phyloP scores from a whole-genome alignment of 2,329 filamentous ascomycete genomes.

The Geoglossum cookeanum region DNA sequence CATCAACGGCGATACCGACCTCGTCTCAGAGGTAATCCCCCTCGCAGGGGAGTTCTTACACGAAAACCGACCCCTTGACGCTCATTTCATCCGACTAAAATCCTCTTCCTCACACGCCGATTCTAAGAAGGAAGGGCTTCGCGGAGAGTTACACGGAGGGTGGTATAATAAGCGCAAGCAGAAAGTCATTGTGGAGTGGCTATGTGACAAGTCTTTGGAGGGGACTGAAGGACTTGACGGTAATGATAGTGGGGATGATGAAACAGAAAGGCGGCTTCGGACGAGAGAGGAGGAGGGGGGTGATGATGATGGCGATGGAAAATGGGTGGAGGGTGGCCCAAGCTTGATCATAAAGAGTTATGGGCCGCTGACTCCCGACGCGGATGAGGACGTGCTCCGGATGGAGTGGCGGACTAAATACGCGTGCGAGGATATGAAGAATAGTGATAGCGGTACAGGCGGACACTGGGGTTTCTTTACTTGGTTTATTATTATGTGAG shows the following conservation, averaged over 20 bases:
- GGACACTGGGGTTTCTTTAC: slow-evolving; percentile 85
- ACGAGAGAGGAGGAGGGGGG: slow-evolving; percentile 17
- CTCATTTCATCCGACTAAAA: slow-evolving; percentile 46
- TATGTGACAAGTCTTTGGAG: slow-evolving; percentile 54
- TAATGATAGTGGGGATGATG: slow-evolving; percentile 18
- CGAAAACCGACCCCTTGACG: slow-evolving; percentile 40
- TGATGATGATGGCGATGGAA: no score
- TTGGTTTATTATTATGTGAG: slow-evolving; percentile 87
- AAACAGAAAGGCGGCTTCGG: slow-evolving; percentile 8
- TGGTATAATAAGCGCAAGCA: slow-evolving; percentile 34
- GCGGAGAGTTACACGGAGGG: slow-evolving; percentile 45
- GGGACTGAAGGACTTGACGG: slow-evolving; percentile 31
- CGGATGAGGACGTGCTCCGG: slow-evolving; percentile 42
- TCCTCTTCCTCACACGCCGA: slow-evolving; percentile 44
- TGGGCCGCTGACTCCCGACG: slow-evolving; percentile 35
- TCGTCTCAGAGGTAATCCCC: slow-evolving; percentile 40
- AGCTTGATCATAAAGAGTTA: slow-evolving; percentile 65
- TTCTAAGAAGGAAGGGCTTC: slow-evolving; percentile 49
- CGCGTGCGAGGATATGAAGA: slow-evolving; percentile 46
- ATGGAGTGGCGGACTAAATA: slow-evolving; percentile 77
- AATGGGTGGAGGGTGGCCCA: slow-evolving; percentile 28
- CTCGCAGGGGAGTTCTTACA: slow-evolving; percentile 54
- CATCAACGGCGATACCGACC: slow-evolving; percentile 30
- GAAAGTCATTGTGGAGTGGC: slow-evolving; percentile 64
- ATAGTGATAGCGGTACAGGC: slow-evolving; percentile 25